Conservation (phyloP, 192 early-diverging fungal genomes). For the Linnemannia zychae region DNA sequence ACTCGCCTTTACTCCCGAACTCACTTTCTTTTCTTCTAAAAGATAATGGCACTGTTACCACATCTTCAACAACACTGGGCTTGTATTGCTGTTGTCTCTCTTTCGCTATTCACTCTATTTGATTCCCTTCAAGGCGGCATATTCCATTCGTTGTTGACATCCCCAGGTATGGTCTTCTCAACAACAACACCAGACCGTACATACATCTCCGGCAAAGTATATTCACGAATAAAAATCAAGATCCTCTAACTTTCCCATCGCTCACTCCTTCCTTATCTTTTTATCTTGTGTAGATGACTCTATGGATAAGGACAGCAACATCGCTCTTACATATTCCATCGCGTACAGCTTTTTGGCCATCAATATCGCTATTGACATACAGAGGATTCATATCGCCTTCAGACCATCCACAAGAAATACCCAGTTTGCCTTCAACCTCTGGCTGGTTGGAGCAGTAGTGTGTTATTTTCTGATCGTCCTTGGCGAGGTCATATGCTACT, state of each 20-base stretch:
- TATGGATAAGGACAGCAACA: not conserved
- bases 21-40: not conserved
- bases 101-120: not conserved
- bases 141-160: not conserved
- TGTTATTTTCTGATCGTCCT: not conserved
- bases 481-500: not conserved
- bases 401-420: not conserved
- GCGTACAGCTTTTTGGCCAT: not conserved
- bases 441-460: not conserved
- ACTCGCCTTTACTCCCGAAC: not conserved
- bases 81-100: not conserved
- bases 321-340: not conserved
- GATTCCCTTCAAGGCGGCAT: not conserved
- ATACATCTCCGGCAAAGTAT: too few species aligned
- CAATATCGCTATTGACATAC: not conserved
- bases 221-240: not conserved
- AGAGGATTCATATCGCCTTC: not conserved
- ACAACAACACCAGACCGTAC: not conserved
- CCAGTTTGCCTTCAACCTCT: not conserved
- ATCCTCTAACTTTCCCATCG: not conserved
- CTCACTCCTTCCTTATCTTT: not conserved
- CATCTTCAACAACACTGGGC: not conserved
- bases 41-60: not conserved
- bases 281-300: not conserved
- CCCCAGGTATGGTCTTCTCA: not conserved